phyloP scores from a whole-genome alignment of 192 early-diverging fungal genomes.

The Entomortierella parvispora region DNA sequence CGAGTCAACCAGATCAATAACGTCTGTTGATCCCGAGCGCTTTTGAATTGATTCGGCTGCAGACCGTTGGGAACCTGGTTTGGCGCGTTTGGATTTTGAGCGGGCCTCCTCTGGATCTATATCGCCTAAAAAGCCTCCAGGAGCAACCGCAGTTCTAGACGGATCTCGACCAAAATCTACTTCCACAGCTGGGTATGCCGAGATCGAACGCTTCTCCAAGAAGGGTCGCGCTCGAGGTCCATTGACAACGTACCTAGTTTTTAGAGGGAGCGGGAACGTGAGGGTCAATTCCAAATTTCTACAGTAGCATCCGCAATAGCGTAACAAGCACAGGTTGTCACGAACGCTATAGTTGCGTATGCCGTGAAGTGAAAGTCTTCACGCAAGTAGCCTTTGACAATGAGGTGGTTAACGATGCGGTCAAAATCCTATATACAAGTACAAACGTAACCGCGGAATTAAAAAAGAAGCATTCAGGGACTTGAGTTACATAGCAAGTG shows the following conservation, averaged over 20 bases:
- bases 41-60: too few relatives aligned
- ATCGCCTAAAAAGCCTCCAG: too few relatives aligned
- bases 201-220: neutral
- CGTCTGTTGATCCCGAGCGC: too few relatives aligned
- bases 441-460: neutral
- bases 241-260: conserved; percentile 36
- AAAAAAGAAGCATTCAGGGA: neutral
- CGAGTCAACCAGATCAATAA: too few relatives aligned
- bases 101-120: too few relatives aligned
- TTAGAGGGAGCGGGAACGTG: neutral
- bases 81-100: too few relatives aligned
- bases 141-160: conserved; percentile 16
- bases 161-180: conserved; percentile 32
- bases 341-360: conserved; percentile 61
- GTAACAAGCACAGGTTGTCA: neutral
- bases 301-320: too few relatives aligned
- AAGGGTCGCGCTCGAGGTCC: conserved; percentile 23
- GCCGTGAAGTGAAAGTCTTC: conserved; percentile 73
- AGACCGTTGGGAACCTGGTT: too few relatives aligned
- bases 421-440: conserved; percentile 58
- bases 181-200: conserved; percentile 14
- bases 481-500: neutral
- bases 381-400: conserved; percentile 59
- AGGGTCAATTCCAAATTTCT: neutral
- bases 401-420: conserved; percentile 64